A percentile compares a stretch with the other conserved stretches of the same genome.
Conservation (phyloP, 352 stramenopile genomes). For the Thraustotheca clavata region DNA sequence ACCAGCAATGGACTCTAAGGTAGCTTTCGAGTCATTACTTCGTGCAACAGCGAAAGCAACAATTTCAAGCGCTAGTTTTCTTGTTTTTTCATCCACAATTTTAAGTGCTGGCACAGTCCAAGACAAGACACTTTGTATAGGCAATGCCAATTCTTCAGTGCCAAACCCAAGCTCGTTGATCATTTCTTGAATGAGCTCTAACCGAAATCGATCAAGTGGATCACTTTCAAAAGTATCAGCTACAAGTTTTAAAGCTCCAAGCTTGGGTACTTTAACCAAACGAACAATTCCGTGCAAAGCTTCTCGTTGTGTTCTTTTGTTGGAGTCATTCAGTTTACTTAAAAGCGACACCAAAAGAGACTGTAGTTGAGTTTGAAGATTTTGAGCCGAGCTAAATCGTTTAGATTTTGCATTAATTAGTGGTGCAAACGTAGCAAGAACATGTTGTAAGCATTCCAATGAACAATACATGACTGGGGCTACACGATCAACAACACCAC, state of each 20-base stretch:
- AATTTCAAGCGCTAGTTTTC: conserved; percentile 56
- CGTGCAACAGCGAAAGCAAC: conserved; percentile 45
- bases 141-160: conserved; percentile 30
- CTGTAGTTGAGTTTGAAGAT: conserved; percentile 42
- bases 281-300: conserved; percentile 46
- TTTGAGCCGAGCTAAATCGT: conserved; percentile 23
- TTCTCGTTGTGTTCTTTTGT: conserved; percentile 76
- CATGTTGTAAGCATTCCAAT: conserved; percentile 51
- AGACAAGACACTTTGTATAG: conserved; percentile 52
- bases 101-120: conserved; percentile 62
- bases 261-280: conserved; percentile 49
- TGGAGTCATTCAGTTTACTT: conserved; percentile 62
- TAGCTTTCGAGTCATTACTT: conserved; percentile 27
- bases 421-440: conserved; percentile 58
- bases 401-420: conserved; percentile 21
- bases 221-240: conserved; percentile 5
- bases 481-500: conserved; percentile 65
- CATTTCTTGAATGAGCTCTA: conserved; percentile 20
- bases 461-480: conserved; percentile 76
- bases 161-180: conserved; percentile 5
- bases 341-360: conserved; percentile 40
- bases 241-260: conserved; percentile 33
- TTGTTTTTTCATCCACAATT: conserved; percentile 69
- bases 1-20: conserved; percentile 34
- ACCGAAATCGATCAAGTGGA: conserved; percentile 5